Evolutionary conservation across 1,139 yeast genomes (phyloP).

Genomic region (Yamadazyma spencermartinsiae): DNA sequence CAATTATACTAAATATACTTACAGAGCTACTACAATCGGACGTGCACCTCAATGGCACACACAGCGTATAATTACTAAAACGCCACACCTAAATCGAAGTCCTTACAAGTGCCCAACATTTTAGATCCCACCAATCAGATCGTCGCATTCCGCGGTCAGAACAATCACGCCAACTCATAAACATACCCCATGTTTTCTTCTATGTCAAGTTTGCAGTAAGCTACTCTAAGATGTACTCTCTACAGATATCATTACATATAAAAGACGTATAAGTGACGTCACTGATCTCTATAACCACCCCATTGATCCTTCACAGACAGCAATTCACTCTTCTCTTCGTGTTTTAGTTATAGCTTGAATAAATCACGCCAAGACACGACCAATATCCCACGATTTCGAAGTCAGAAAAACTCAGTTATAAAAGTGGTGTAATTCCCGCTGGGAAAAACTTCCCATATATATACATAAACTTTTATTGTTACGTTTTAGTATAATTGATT

Average conservation of each 20-base stretch:
- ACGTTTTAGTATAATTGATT: not conserved
- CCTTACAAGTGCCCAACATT: not conserved
- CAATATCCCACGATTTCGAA: constrained; percentile 2
- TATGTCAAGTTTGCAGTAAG: no score
- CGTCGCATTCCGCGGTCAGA: not conserved
- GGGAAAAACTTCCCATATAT: not conserved
- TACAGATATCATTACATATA: no score
- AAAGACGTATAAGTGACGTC: no score
- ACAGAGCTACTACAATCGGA: no score
- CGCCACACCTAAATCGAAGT: not conserved
- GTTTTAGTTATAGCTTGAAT: no score
- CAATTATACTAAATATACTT: no score
- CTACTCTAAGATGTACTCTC: no score
- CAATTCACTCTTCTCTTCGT: not conserved
- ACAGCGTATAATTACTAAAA: not conserved
- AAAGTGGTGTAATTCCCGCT: constrained; percentile 2
- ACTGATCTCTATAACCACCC: no score
- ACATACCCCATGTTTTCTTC: not conserved
- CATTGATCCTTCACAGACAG: not conserved
- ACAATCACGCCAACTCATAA: not conserved
- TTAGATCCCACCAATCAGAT: constrained; percentile 3
- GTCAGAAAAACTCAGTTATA: not conserved
- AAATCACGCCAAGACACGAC: not conserved
- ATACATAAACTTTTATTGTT: not conserved
- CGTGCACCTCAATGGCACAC: not conserved